Percentiles rank a stretch among this genome's conserved stretches.
Evolutionary conservation across 768 basidiomycete genomes (phyloP).

Genomic region (Hericium rajendrae): DNA sequence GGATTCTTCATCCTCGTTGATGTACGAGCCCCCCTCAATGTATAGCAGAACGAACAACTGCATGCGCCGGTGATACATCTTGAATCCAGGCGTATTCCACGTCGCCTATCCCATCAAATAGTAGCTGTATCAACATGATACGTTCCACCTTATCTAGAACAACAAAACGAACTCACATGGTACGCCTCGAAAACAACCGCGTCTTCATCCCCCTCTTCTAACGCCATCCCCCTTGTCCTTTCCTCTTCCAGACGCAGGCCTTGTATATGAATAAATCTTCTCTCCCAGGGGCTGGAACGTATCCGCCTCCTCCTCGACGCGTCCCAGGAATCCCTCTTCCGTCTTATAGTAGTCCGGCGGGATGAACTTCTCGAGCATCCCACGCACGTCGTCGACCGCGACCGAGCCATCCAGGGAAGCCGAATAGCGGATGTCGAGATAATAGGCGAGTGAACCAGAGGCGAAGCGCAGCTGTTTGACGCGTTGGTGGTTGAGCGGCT

Average conservation of each 20-base stretch:
- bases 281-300: constrained; percentile 71
- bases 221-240: constrained; percentile 48
- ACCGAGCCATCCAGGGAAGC: constrained; percentile 53
- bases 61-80: constrained; percentile 85
- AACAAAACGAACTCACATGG: constrained; percentile 48
- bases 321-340: constrained; percentile 53
- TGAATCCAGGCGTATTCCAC: constrained; percentile 80
- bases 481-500: background rate
- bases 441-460: constrained; percentile 77
- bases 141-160: background rate
- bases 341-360: constrained; percentile 72
- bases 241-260: constrained; percentile 33
- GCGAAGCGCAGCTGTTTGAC: constrained; percentile 68
- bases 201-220: constrained; percentile 45
- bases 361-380: constrained; percentile 65
- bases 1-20: constrained; percentile 83
- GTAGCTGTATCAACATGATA: background rate
- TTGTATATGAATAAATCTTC: constrained; percentile 67
- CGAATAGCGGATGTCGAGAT: constrained; percentile 58
- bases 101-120: constrained; percentile 45
- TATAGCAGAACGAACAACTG: constrained; percentile 91
- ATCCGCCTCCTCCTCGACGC: constrained; percentile 69
- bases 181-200: constrained; percentile 81
- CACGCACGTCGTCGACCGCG: constrained; percentile 83
- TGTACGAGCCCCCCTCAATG: constrained; percentile 93